Percentiles rank a stretch among this genome's conserved stretches.
phyloP scores from a whole-genome alignment of 2,329 filamentous ascomycete genomes.

The Pestalotiopsis sp. region DNA sequence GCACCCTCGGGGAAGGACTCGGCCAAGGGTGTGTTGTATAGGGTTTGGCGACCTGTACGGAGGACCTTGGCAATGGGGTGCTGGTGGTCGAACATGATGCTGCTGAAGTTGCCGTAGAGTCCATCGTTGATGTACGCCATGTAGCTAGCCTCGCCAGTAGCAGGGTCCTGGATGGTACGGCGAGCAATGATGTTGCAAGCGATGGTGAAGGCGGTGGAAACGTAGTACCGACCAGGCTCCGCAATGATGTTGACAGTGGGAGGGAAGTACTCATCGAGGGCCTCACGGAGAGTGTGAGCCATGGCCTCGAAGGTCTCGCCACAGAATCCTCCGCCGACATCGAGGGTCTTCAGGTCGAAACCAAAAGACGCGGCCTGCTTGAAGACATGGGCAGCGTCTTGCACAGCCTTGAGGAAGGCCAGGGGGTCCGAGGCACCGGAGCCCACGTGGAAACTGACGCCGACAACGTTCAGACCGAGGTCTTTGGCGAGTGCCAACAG shows the following conservation, averaged over 20 bases:
- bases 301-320: conserved; percentile 91
- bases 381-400: conserved; percentile 87
- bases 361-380: conserved; percentile 79
- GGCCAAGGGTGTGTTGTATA: conserved; percentile 60
- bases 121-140: conserved; percentile 99
- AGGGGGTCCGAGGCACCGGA: conserved; percentile 94
- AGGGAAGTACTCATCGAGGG: conserved; percentile 88
- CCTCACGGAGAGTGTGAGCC: conserved; percentile 76
- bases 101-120: conserved; percentile 97
- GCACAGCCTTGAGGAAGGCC: conserved; percentile 88
- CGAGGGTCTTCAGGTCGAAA: conserved; percentile 82
- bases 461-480: conserved; percentile 86
- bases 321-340: conserved; percentile 92
- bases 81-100: conserved; percentile 99
- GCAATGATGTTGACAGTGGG: conserved; percentile 82
- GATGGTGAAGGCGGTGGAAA: conserved; percentile 88
- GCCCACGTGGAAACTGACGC: conserved; percentile 97
- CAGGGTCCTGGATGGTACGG: conserved; percentile 78
- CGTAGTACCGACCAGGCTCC: conserved; percentile 96
- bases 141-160: conserved; percentile 70
- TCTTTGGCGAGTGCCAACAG: conserved; percentile 80
- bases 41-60: conserved; percentile 58
- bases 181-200: conserved; percentile 96
- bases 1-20: conserved; percentile 42
- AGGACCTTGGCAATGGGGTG: conserved; percentile 84